Evolutionary conservation across 495 filamentous ascomycete species (phyloP), one percentile per base, ranked within the genome.

Genomic region (Achaetomiella virescens): DNA sequence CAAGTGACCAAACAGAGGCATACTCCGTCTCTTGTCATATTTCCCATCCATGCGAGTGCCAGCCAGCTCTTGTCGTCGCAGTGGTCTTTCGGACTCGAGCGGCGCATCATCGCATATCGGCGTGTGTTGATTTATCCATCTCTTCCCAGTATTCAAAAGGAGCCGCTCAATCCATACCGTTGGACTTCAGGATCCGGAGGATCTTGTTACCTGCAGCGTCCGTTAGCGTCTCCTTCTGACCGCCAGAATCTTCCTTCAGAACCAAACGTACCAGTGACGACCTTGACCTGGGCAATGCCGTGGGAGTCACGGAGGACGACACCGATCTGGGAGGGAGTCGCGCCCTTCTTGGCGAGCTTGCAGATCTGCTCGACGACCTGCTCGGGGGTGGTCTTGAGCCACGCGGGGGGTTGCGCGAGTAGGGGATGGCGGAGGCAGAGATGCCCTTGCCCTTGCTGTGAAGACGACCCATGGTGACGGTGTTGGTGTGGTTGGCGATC

Each of bases 401-500:
- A 99, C 51, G 88, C 79, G 22, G 91, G 53, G 90, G 73, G 57
- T 83, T 86, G 78, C 95, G 92, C 50, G 89, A 95, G 85, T 97
- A 97, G 59, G 95, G 95, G 77, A 97, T 81, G 65, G 95, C 90
- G 55, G 89, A 95, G 77, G 87, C 77, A 52, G 89, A 87, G 74
- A 97, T 97, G 75, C 95, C 95, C 86, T 99, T 99, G 79, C 95
- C 93, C 69, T 96, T 97, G 82, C 82, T 87, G 88, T 99, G 95
- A 83, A 98, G 85, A 78, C 93, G 86, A 86, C 91, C 92, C 92
- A 96, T 96, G 71, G 71, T 87, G 77, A 66, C 66, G 77, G 66
- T 72, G 66, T 60, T 69, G 69, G 70, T 48, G 25, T 31, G 35
- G 41, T 35, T 22, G 52, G 61, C 68, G 63, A 51, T 61, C 59